phyloP scores from a whole-genome alignment of 2,329 filamentous ascomycete species.

The Colletotrichum plurivorum region DNA sequence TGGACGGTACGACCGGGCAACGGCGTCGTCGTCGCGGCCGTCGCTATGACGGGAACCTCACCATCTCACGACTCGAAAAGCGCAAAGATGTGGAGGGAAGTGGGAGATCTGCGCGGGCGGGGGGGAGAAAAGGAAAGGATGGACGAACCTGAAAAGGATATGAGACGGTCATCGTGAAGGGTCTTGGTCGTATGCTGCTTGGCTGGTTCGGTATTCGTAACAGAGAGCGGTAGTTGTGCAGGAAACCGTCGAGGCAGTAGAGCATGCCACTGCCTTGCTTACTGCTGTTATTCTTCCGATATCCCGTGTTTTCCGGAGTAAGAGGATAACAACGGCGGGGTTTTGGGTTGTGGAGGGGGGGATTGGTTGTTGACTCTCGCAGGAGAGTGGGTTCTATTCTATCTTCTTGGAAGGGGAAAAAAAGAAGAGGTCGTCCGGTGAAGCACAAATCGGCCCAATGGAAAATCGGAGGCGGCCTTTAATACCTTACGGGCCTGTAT shows the following conservation, averaged over 20 bases:
- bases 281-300: no score
- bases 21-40: no score
- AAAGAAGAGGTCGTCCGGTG: background rate
- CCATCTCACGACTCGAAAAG: background rate
- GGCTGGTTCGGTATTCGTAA: constrained; percentile 30
- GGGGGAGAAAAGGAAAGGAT: constrained; percentile 4
- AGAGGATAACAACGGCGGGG: no score
- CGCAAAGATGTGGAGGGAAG: background rate
- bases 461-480: constrained; percentile 29
- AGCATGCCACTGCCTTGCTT: constrained; percentile 33
- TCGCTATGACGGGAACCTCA: no score
- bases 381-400: no score
- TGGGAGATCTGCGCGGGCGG: constrained; percentile 1
- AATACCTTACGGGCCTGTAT: constrained; percentile 24
- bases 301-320: no score
- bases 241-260: constrained; percentile 39
- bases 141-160: constrained; percentile 44
- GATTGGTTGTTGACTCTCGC: background rate
- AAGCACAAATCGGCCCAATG: background rate
- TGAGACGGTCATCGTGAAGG: constrained; percentile 44
- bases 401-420: no score
- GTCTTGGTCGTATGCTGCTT: constrained; percentile 22
- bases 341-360: background rate
- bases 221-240: constrained; percentile 39
- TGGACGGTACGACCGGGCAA: no score